Base-by-base conservation (phyloP, 2,329 filamentous ascomycete species). In the Aspergillus ochraceus region DNA sequence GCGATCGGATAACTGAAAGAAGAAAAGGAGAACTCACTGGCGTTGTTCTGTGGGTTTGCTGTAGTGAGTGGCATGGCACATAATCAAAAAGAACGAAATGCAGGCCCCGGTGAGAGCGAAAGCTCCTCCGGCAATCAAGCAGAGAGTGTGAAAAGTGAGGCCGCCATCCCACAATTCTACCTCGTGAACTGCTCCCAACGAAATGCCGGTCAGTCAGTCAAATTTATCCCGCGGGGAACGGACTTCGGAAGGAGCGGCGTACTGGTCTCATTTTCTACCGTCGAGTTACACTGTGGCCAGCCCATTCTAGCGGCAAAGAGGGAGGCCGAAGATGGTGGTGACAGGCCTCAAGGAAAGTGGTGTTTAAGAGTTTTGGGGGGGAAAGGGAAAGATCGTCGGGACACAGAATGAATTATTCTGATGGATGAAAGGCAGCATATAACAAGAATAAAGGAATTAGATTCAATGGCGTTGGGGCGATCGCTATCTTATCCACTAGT, bases 1-100 rank as follows among this genome's bases (percentile, higher is more conserved):
- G n/a, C 49, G 19, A 24, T 53, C 12, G 46, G 32, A 76, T n/a
- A 49, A 45, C 17, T 36, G 24, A 42, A 42, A n/a, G 6, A 42
- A 42, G 36, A 42, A 42, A 42, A 42, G 36, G 20, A 24, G 52
- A 39, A 26, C 80, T 58, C 71, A 84, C 82, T 88, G 83, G 68
- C 81, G 83, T 70, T 88, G 86, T 71, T 88, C 84, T 62, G 77
- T 79, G 10, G 85, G 84, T 70, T 81, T 82, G 59, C 81, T 78
- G 74, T 88, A 88, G 70, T 87, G 86, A 14, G 77, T 83, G 2
- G 84, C 83, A 76, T 88, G 86, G 61, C 78, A 76, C 65, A 82
- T 75, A 58, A 88, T 84, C 54, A 87, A 75, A 64, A 78, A 81
- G 42, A 83, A 77, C 22, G 84, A 82, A 42, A 86, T 73, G 12